Evolutionary conservation across 1,284 basidiomycete species (phyloP), one percentile per base, ranked within the genome.

Genomic region (Heliocybe sulcata): DNA sequence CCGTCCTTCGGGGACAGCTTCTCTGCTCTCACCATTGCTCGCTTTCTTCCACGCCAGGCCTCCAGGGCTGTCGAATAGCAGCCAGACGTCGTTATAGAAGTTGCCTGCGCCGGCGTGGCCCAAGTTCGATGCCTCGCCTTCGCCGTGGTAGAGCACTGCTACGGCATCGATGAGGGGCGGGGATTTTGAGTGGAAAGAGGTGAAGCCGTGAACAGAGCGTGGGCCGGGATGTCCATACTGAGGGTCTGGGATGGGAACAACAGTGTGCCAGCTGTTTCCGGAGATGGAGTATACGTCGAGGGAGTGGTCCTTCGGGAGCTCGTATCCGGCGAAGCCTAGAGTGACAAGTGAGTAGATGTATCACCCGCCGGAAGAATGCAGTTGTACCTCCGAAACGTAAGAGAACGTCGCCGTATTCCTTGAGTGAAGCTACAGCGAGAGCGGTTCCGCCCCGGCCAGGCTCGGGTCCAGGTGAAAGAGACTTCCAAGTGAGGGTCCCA

Each of bases 381-480:
- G 11, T 58, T 63, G 50, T 60, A 50, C 58, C 52, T 48, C 55
- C 62, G 57, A 61, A 64, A 42, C 69, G 54, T 27, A 60, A 54
- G 23, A 68, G 55, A 12, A 55, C 51, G 20, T 31, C 35, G 19
- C 26, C 45, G 19, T 51, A 29, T 9, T 50, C 61, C 55, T 22
- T 56, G 54, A 59, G 38, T 9, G 57, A 52, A 6, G 59, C 58
- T 1, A 54, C 47, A 10, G 61, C 63, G 25, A 73, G 60, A 2
- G 62, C 65, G 0, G 71, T 72, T 9, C 71, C 72, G 9, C 75
- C 73, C 2, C 73, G 67, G 1, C 63, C 64, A 2, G 69, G 70
- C 1, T 63, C 69, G 1, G 75, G 76, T 0, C 70, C 75, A 20
- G 65, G 58, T 20, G 71, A 61, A 12, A 72, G 65, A 16, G 45